These are phyloP conservation scores for Actinomortierella ambigua DNA, from an alignment of 371 early-diverging fungal species.

Conservation along the genomic window DNA sequence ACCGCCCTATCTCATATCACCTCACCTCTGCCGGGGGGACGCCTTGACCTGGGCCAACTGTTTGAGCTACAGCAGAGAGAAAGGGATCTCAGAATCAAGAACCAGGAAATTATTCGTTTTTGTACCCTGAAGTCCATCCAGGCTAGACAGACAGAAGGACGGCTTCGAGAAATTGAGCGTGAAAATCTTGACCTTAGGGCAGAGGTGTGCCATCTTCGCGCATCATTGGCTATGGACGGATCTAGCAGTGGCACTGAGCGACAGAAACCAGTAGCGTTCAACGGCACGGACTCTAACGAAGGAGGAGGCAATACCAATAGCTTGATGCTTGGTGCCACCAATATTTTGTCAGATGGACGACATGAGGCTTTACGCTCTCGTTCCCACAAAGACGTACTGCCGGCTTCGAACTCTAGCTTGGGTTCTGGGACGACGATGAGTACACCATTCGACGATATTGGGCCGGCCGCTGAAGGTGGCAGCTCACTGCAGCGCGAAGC, in stretches of 20 bases:
- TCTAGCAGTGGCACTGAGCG: not conserved
- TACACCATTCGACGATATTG: too few relatives aligned
- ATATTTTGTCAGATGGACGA: too few relatives aligned
- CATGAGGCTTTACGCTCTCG: too few relatives aligned
- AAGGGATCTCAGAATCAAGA: constrained; percentile 4
- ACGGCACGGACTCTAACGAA: not conserved
- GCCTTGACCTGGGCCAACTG: too few relatives aligned
- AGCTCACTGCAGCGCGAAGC: too few relatives aligned
- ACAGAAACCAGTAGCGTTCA: too few relatives aligned
- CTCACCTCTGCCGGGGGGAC: too few relatives aligned
- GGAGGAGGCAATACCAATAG: not conserved
- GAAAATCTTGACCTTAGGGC: constrained; percentile 17
- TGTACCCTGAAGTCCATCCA: constrained; percentile 28
- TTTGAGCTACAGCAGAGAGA: too few relatives aligned
- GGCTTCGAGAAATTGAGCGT: constrained; percentile 17
- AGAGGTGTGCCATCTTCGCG: not conserved
- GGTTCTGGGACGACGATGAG: not conserved
- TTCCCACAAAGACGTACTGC: not conserved
- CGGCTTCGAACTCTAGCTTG: not conserved
- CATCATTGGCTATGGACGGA: not conserved
- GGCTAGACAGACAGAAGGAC: constrained; percentile 17
- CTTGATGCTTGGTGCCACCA: too few relatives aligned
- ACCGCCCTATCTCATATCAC: too few relatives aligned
- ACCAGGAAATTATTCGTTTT: constrained; percentile 26
- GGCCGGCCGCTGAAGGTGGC: too few relatives aligned